Conservation (phyloP, 176 grass and related monocot species). For the Triticum urartu region DNA sequence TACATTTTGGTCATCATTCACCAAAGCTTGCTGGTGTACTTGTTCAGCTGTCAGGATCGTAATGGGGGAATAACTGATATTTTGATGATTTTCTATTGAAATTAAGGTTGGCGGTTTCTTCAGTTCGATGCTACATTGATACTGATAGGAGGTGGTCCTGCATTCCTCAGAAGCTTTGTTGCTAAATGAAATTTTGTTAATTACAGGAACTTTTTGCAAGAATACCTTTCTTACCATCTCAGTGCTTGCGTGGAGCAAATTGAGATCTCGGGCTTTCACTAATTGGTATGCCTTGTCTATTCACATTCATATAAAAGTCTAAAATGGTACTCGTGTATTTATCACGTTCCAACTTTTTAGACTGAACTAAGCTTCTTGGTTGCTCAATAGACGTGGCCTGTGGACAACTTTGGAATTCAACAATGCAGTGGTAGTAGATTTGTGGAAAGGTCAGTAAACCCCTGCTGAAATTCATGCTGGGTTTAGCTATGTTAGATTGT, state of each 20-base stretch:
- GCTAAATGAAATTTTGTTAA: background rate
- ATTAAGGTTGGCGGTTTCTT: background rate
- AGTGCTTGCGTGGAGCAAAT: background rate
- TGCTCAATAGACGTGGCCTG: background rate
- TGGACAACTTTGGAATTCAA: background rate
- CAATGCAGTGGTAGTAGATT: background rate
- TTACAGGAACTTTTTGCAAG: background rate
- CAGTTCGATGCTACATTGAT: background rate
- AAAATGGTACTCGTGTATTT: background rate
- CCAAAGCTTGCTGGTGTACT: background rate
- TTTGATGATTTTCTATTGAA: background rate
- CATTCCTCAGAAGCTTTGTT: background rate
- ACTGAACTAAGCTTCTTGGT: background rate
- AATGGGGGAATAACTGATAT: background rate
- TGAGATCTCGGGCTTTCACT: background rate
- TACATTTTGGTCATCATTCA: background rate
- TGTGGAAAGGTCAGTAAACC: background rate
- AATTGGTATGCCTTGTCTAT: background rate
- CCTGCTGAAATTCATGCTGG: background rate
- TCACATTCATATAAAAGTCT: background rate
- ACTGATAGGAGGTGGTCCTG: background rate
- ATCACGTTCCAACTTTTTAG: background rate
- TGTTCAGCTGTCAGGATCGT: background rate
- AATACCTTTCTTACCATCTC: background rate
- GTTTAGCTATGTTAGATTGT: background rate